Percentiles rank a stretch among this genome's conserved stretches.
Conservation (phyloP, 2,329 filamentous ascomycete genomes). For the Fusarium heterosporum region DNA sequence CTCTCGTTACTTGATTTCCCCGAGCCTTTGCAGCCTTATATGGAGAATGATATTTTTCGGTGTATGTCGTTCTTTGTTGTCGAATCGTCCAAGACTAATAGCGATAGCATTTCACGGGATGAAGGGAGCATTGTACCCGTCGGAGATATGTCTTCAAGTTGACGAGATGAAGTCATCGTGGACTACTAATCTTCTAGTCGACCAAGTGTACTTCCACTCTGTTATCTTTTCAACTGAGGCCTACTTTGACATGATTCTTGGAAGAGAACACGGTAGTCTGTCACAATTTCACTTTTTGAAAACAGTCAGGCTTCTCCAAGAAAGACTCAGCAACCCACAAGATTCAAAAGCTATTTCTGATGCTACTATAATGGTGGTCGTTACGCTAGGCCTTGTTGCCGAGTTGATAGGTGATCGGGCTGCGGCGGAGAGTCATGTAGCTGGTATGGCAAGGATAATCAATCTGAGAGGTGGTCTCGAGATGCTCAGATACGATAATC, state of each 20-base stretch:
- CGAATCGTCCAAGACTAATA: neutral
- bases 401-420: constrained; percentile 29
- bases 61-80: neutral
- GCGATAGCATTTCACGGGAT: constrained; percentile 14
- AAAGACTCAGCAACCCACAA: constrained; percentile 10
- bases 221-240: constrained; percentile 29
- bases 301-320: constrained; percentile 32
- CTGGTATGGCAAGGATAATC: constrained; percentile 36
- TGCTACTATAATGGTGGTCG: constrained; percentile 38
- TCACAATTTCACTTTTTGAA: constrained; percentile 39
- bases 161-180: constrained; percentile 28
- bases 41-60: constrained; percentile 29
- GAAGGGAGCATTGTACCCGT: constrained; percentile 33
- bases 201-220: constrained; percentile 37
- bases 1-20: constrained; percentile 40
- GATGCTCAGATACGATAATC: constrained; percentile 32
- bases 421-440: constrained; percentile 27
- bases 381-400: constrained; percentile 22
- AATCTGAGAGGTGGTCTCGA: constrained; percentile 32
- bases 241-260: constrained; percentile 17
- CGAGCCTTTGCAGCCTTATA: constrained; percentile 35
- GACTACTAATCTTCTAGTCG: constrained; percentile 31
- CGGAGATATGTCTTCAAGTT: constrained; percentile 34
- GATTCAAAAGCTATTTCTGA: constrained; percentile 17
- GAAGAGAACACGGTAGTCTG: constrained; percentile 1